phyloP scores from a whole-genome alignment of 371 early-diverging fungal species.

The Mortierella sp. region DNA sequence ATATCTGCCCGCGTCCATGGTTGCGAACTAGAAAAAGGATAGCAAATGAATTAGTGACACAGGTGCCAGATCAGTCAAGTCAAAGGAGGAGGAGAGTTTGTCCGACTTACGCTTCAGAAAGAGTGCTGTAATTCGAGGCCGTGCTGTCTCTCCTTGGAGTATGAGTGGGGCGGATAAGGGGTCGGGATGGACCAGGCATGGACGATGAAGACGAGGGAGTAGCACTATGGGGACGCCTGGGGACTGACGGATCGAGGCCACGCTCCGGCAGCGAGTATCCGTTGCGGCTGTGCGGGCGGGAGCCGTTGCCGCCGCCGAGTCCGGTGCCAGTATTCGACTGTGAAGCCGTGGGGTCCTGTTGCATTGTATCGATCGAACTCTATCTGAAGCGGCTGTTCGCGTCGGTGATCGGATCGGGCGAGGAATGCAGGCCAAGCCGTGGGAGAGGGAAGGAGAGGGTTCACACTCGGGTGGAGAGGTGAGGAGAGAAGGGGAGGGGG shows the following conservation, averaged over 20 bases:
- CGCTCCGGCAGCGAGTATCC: constrained; percentile 24
- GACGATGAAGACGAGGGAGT: constrained; percentile 9
- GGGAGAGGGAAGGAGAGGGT: background rate
- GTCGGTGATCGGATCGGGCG: background rate
- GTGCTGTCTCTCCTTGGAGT: constrained; percentile 60
- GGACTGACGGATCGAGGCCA: constrained; percentile 8
- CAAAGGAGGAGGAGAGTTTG: background rate
- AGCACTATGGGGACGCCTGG: constrained; percentile 25
- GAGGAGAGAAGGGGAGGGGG: background rate
- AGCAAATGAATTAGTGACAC: background rate
- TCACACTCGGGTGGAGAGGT: background rate
- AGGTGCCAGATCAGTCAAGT: background rate
- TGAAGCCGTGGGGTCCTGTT: constrained; percentile 10
- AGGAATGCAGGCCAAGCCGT: background rate
- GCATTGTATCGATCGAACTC: constrained; percentile 10
- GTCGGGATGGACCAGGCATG: constrained; percentile 20
- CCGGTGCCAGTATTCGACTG: constrained; percentile 1
- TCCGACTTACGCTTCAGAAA: constrained; percentile 61
- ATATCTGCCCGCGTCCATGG: constrained; percentile 75
- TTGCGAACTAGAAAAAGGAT: constrained; percentile 46
- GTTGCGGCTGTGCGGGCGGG: constrained; percentile 41
- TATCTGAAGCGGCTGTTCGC: too few relatives aligned
- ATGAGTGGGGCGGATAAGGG: constrained; percentile 26
- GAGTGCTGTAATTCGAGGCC: constrained; percentile 67
- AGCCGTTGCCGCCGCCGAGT: background rate